Evolutionary conservation across 768 basidiomycete species (phyloP).

Genomic region (Naganishia onofrii): DNA sequence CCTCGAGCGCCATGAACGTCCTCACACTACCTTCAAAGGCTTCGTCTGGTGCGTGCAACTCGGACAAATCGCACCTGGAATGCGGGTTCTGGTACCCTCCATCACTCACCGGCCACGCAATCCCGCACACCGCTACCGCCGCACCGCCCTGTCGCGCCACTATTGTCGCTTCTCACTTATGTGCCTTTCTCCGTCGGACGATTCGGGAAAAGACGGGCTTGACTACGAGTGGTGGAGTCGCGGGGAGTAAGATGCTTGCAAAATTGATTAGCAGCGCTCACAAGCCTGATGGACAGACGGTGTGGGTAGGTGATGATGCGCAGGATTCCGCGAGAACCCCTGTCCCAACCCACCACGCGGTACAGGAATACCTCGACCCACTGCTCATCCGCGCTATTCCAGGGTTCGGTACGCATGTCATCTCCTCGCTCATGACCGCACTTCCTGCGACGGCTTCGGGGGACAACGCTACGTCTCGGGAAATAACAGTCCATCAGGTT

Average conservation of each 20-base stretch:
- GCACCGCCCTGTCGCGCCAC: neutral
- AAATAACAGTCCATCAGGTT: slow-evolving; percentile 27
- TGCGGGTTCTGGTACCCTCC: slow-evolving; percentile 19
- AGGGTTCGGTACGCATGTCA: slow-evolving; percentile 32
- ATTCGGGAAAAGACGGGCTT: slow-evolving; percentile 31
- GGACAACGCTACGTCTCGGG: neutral
- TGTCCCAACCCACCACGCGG: neutral
- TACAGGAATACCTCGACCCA: slow-evolving; percentile 31
- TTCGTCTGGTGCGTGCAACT: neutral
- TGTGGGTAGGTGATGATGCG: neutral
- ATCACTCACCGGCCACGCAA: slow-evolving; percentile 1
- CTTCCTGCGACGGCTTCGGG: neutral
- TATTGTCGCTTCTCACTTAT: slow-evolving; percentile 32
- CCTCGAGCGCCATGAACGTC: neutral
- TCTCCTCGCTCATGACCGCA: neutral
- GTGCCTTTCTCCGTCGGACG: slow-evolving; percentile 27
- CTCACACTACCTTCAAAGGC: neutral
- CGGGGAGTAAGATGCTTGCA: slow-evolving; percentile 32
- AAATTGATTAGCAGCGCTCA: slow-evolving; percentile 32
- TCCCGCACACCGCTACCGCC: neutral
- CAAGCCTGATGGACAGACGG: slow-evolving; percentile 37
- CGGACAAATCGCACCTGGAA: neutral
- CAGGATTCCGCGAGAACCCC: neutral
- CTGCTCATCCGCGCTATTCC: slow-evolving; percentile 18
- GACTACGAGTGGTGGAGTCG: slow-evolving; percentile 33